phyloP scores from a whole-genome alignment of 805 yeast genomes.

The Dipodascus geniculatus region DNA sequence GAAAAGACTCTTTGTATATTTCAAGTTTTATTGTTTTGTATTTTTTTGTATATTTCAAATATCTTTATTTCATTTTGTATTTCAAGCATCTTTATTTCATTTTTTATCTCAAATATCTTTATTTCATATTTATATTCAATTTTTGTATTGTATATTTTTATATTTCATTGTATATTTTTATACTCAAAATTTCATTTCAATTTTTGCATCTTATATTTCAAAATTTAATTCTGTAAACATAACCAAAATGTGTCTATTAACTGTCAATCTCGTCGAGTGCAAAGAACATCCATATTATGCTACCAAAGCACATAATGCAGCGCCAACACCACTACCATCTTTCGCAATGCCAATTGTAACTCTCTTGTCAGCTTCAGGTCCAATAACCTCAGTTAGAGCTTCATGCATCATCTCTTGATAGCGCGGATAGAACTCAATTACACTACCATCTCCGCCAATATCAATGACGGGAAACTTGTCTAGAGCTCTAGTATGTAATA shows the following conservation, averaged over 20 bases:
- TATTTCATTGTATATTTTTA: too few species aligned
- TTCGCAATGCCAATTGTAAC: slow-evolving; percentile 72
- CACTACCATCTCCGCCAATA: slow-evolving; percentile 92
- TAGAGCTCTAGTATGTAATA: slow-evolving; percentile 55
- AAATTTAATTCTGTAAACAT: too few species aligned
- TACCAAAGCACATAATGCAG: slow-evolving; percentile 78
- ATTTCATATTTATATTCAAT: neutral
- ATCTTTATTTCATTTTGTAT: too few species aligned
- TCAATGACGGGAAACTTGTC: slow-evolving; percentile 67
- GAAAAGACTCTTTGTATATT: too few species aligned
- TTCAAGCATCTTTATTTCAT: neutral
- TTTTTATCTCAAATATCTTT: neutral
- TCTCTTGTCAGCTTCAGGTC: slow-evolving; percentile 67
- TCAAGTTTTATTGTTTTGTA: neutral
- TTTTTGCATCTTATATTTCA: neutral
- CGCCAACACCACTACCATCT: slow-evolving; percentile 97
- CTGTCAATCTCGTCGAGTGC: neutral
- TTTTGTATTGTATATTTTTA: too few species aligned
- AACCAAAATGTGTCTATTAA: neutral
- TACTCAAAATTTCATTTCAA: neutral
- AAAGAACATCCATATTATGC: neutral
- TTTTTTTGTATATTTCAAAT: too few species aligned
- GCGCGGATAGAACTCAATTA: slow-evolving; percentile 87
- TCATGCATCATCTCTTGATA: slow-evolving; percentile 71
- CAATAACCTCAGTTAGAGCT: slow-evolving; percentile 41